Evolutionary conservation across 768 basidiomycete species (phyloP), one percentile per base, ranked within the genome.

Genomic region (Russula griseocarnosa): DNA sequence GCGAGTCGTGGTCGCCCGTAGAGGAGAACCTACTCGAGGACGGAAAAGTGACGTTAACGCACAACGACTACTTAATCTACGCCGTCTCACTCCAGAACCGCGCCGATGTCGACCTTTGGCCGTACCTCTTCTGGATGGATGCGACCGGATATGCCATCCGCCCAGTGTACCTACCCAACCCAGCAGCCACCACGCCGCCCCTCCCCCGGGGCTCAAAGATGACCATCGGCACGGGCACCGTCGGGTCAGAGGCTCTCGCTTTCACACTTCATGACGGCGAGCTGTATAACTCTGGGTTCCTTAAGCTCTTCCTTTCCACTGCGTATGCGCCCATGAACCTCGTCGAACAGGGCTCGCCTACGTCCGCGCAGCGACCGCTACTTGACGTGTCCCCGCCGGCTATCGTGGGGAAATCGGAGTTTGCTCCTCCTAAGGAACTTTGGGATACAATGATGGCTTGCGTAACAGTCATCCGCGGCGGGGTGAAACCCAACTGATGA

Each of bases 51-150:
- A 76, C 76, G 30, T 76, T 86, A 46, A 71, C 74, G 18, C 69
- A 78, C 67, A 74, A 79, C 56, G 71, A 74, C 64, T 73, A 73
- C 34, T 71, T 78, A 51, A 75, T 82, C 22, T 86, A 83, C 64
- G 73, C 76, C 42, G 73, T 85, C 53, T 73, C 79, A 40, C 70
- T 86, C 26, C 78, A 75, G 63, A 86, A 86, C 66, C 71, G 74
- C 42, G 78, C 84, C 1, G 76, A 79, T 66, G 67, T 72, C 61
- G 80, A 83, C 70, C 78, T 86, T 32, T 86, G 84, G 85, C 83
- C 85, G 36, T 85, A 84, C 70, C 76, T 86, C 38, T 79, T 79
- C 1, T 84, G 82, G 70, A 82, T 86, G 82, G 83, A 86, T 69
- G 79, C 83, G 3, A 79, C 77, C 59, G 80, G 76, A 46, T 81